Evolutionary conservation across 2,329 filamentous ascomycete species (phyloP).

Genomic region (Hypomyces perniciosus): DNA sequence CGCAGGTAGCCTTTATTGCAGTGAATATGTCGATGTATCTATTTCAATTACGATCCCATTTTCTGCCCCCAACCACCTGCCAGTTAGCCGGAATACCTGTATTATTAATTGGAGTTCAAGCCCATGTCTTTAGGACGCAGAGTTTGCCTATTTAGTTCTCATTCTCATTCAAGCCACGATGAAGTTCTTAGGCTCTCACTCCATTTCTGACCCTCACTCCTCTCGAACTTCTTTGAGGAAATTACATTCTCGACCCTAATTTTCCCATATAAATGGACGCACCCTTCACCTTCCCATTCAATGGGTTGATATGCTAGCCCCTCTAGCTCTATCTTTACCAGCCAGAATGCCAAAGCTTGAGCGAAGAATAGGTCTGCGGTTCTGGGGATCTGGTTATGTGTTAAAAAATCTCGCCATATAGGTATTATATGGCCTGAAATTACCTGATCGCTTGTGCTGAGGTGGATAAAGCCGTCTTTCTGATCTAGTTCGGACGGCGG

Average conservation of each 20-base stretch:
- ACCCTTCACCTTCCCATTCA: constrained; percentile 37
- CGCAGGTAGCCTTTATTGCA: too few species aligned
- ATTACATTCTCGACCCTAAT: constrained; percentile 47
- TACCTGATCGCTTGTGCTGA: constrained; percentile 51
- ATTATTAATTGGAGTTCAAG: too few species aligned
- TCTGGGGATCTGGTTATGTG: constrained; percentile 31
- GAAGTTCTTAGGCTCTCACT: constrained; percentile 33
- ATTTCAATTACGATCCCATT: too few species aligned
- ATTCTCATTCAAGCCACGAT: constrained; percentile 34
- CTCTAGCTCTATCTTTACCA: constrained; percentile 47
- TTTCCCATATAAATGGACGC: constrained; percentile 52
- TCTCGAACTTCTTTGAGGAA: constrained; percentile 38
- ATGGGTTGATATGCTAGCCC: constrained; percentile 38
- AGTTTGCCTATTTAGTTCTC: not conserved
- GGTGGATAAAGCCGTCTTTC: constrained; percentile 54
- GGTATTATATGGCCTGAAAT: constrained; percentile 1
- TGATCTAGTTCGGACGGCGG: constrained; percentile 53
- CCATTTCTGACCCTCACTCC: constrained; percentile 40
- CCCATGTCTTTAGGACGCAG: too few species aligned
- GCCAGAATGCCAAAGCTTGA: constrained; percentile 33
- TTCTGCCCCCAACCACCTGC: too few species aligned
- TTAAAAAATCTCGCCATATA: not conserved
- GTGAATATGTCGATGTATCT: too few species aligned
- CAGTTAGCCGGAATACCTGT: too few species aligned
- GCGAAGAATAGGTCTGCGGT: constrained; percentile 40